phyloP scores from a whole-genome alignment of 768 basidiomycete genomes.

The Lactarius tabidus region DNA sequence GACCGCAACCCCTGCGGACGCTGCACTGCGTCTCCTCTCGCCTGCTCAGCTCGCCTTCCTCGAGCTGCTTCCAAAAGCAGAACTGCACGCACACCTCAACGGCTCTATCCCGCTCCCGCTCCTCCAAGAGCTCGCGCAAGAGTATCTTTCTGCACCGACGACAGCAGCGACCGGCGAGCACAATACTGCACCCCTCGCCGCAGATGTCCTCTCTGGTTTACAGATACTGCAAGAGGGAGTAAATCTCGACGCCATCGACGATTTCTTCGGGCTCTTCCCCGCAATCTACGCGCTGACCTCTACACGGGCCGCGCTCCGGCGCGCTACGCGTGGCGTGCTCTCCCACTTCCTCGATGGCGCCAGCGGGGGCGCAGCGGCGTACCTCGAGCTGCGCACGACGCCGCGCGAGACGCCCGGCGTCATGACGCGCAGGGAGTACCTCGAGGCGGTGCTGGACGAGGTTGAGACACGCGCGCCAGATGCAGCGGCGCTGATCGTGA shows the following conservation, averaged over 20 bases:
- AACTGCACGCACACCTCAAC: conserved; percentile 83
- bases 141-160: conserved; percentile 29
- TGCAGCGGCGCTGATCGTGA: conserved; percentile 61
- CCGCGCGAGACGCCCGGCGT: conserved; percentile 49
- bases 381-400: conserved; percentile 82
- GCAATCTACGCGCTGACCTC: conserved; percentile 76
- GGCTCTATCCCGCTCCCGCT: conserved; percentile 71
- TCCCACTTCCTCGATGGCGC: conserved; percentile 48
- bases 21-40: conserved; percentile 53
- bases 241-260: conserved; percentile 50
- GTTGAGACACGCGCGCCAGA: conserved; percentile 50
- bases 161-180: not conserved
- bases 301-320: conserved; percentile 48
- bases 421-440: conserved; percentile 60
- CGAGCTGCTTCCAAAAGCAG: conserved; percentile 66
- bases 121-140: conserved; percentile 57
- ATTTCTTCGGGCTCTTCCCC: conserved; percentile 74
- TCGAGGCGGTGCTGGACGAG: conserved; percentile 61
- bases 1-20: conserved; percentile 32
- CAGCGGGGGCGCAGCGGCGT: conserved; percentile 51
- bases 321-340: conserved; percentile 64
- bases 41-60: conserved; percentile 55
- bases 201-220: conserved; percentile 42
- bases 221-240: conserved; percentile 38
- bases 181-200: not conserved